Percentiles rank a stretch among this genome's conserved stretches.
phyloP scores from a whole-genome alignment of 306 rosid species.

The Vigna radiata region DNA sequence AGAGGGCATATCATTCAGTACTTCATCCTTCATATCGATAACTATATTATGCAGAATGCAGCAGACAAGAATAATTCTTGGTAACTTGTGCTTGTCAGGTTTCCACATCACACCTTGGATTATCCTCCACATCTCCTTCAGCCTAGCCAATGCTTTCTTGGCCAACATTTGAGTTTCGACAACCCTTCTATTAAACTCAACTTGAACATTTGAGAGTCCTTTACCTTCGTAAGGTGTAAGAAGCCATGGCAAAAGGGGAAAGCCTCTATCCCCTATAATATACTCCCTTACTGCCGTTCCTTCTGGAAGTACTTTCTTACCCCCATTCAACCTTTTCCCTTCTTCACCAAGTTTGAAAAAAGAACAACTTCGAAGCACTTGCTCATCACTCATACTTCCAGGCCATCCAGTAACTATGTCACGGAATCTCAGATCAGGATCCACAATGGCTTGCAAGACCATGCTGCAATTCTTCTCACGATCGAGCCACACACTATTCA shows the following conservation, averaged over 20 bases:
- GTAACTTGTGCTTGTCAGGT: conserved; percentile 81
- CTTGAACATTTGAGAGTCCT: conserved; percentile 58
- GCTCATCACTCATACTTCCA: conserved; percentile 73
- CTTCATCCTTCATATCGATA: conserved; percentile 79
- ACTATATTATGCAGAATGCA: conserved; percentile 87
- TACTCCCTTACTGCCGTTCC: conserved; percentile 67
- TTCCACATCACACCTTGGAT: conserved; percentile 90
- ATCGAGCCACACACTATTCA: conserved; percentile 76
- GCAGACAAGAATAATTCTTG: conserved; percentile 83
- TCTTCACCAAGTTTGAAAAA: conserved; percentile 69
- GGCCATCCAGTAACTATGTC: conserved; percentile 91
- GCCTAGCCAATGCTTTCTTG: conserved; percentile 71
- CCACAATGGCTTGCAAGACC: conserved; percentile 86
- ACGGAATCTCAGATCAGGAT: conserved; percentile 76
- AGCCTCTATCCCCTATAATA: conserved; percentile 74
- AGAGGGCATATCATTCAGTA: conserved; percentile 55
- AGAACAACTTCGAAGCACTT: conserved; percentile 67
- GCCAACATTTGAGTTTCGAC: conserved; percentile 74
- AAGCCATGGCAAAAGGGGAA: conserved; percentile 89
- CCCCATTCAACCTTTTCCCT: conserved; percentile 65
- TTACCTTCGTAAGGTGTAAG: conserved; percentile 73
- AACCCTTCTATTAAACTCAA: conserved; percentile 68
- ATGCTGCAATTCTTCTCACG: conserved; percentile 86
- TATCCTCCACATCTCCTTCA: conserved; percentile 86
- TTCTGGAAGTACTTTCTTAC: conserved; percentile 50